Conservation (phyloP, 1,284 basidiomycete species). For the Boletus sp. region DNA sequence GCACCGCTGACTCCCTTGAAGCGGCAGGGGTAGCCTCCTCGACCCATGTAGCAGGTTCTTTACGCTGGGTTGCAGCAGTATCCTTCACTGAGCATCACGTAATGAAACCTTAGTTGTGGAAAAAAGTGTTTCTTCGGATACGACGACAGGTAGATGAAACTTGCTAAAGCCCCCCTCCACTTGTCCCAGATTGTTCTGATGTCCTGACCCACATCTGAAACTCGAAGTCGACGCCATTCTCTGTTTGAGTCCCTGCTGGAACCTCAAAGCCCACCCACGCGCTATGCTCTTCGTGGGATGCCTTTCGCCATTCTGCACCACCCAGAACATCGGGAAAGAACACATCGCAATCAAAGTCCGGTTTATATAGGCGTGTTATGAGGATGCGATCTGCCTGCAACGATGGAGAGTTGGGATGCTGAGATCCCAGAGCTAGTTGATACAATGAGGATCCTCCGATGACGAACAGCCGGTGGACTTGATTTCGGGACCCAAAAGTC, state of each 20-base stretch:
- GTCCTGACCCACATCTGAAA: conserved; percentile 84
- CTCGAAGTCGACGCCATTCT: conserved; percentile 80
- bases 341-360: conserved; percentile 82
- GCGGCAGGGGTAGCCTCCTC: conserved; percentile 55
- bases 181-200: neutral
- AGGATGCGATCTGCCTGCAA: conserved; percentile 72
- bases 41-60: neutral
- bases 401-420: conserved; percentile 25
- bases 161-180: neutral
- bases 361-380: conserved; percentile 78
- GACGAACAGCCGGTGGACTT: conserved; percentile 63
- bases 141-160: conserved; percentile 5
- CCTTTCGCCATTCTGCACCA: conserved; percentile 50
- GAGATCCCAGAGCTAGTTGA: conserved; percentile 45
- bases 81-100: neutral
- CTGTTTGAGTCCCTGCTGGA: conserved; percentile 68
- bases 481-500: conserved; percentile 15
- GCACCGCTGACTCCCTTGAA: conserved; percentile 29
- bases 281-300: conserved; percentile 58
- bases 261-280: conserved; percentile 79
- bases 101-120: neutral
- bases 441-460: conserved; percentile 92
- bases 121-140: conserved; percentile 4
- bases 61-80: neutral
- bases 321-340: conserved; percentile 75